These are phyloP conservation scores for Sisymbrium irio DNA, from an alignment of 345 rosid species.

Conservation along the genomic window DNA sequence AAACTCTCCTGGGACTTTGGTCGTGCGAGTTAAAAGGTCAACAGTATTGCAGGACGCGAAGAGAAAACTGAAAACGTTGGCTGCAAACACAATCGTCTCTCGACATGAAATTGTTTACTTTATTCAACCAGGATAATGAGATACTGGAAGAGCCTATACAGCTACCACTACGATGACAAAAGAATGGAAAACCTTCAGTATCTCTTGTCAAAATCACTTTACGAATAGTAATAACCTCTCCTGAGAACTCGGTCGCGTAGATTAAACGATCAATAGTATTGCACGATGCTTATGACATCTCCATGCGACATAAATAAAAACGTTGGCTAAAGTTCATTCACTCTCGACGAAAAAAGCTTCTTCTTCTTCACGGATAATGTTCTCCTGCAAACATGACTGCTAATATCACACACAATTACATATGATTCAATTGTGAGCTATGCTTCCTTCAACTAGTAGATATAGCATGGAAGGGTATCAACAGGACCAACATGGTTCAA, in stretches of 20 bases:
- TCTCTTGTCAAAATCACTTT: slow-evolving; percentile 2
- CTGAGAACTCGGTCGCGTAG: neutral
- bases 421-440: neutral
- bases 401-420: neutral
- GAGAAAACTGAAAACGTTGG: no score
- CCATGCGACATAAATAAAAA: neutral
- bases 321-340: neutral
- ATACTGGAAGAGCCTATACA: slow-evolving; percentile 10
- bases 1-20: neutral
- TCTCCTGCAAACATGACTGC: slow-evolving; percentile 20
- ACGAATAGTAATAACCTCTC: slow-evolving; percentile 12
- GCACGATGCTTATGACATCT: slow-evolving; percentile 7
- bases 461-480: neutral
- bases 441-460: neutral
- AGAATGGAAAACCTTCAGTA: neutral
- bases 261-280: slow-evolving; percentile 12
- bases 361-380: slow-evolving; percentile 12
- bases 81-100: neutral
- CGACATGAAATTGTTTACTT: neutral
- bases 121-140: neutral
- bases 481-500: neutral
- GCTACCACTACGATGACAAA: neutral
- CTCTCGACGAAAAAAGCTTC: slow-evolving; percentile 4
- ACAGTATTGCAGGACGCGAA: neutral
- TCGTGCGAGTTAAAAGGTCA: neutral